A percentile compares a stretch with the other conserved stretches of the same genome.
phyloP scores from a whole-genome alignment of 1,139 yeast genomes.

The Yamadazyma spencermartinsiae region DNA sequence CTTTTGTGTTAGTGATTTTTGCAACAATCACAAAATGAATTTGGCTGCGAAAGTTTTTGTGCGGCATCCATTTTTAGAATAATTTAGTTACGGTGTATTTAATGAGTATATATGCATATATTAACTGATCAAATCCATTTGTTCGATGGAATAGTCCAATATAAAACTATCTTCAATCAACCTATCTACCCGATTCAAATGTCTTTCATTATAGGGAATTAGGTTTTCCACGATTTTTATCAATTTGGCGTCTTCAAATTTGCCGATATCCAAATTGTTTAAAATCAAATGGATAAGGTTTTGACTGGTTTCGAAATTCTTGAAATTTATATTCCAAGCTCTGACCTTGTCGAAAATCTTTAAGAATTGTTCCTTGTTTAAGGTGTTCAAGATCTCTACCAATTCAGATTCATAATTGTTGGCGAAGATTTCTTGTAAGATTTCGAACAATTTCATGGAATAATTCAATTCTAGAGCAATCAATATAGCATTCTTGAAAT shows the following conservation, averaged over 20 bases:
- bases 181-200: constrained; percentile 71
- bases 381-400: constrained; percentile 60
- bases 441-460: constrained; percentile 78
- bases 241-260: constrained; percentile 61
- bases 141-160: constrained; percentile 80
- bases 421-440: constrained; percentile 56
- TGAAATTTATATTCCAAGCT: constrained; percentile 93
- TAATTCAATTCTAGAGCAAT: constrained; percentile 84
- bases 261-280: constrained; percentile 51
- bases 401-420: constrained; percentile 51
- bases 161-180: constrained; percentile 82
- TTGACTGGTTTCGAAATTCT: constrained; percentile 79
- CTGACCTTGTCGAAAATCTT: constrained; percentile 71
- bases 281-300: constrained; percentile 67
- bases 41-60: constrained; percentile 4
- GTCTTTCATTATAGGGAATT: constrained; percentile 86
- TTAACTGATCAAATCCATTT: constrained; percentile 48
- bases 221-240: constrained; percentile 70
- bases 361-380: constrained; percentile 61
- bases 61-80: too few relatives aligned
- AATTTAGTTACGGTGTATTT: neutral
- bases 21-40: neutral
- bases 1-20: neutral
- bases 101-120: neutral
- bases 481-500: constrained; percentile 87